Evolutionary conservation across 495 filamentous ascomycete genomes (phyloP).

Genomic region (Aspergillus nidulans): DNA sequence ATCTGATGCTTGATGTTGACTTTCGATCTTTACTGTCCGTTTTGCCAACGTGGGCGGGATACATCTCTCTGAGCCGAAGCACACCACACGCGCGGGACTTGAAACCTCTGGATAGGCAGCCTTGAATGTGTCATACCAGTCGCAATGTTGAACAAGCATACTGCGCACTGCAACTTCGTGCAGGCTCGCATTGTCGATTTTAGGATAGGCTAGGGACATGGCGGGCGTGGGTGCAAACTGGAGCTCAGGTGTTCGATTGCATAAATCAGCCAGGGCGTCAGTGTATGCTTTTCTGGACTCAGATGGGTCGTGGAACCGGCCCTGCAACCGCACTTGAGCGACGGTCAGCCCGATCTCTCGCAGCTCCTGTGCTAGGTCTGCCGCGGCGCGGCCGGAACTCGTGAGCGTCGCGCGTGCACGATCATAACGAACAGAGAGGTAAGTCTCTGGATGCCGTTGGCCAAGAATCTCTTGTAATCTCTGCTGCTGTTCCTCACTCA

Average conservation of each 20-base stretch:
- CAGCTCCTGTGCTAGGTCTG: not conserved
- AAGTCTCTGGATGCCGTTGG: constrained; percentile 26
- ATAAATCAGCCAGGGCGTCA: not conserved
- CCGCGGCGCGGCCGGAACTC: not conserved
- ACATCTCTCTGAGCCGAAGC: constrained; percentile 37
- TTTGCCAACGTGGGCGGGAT: constrained; percentile 28
- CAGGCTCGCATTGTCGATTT: constrained; percentile 15
- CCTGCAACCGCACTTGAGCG: constrained; percentile 1
- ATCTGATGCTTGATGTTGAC: not conserved
- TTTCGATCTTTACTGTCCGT: not conserved
- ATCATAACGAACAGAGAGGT: constrained; percentile 43
- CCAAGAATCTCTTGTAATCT: not conserved
- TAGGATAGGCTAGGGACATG: constrained; percentile 19
- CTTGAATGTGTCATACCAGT: constrained; percentile 35
- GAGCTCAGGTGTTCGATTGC: not conserved
- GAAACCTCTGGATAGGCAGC: constrained; percentile 10
- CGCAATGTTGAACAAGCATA: constrained; percentile 34
- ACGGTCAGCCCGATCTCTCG: not conserved
- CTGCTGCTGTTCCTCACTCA: not conserved
- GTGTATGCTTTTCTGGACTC: not conserved
- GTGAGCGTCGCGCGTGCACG: constrained; percentile 32
- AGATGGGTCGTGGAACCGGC: constrained; percentile 4
- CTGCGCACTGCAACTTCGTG: constrained; percentile 27
- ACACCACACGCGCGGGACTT: constrained; percentile 17
- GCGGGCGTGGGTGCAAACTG: constrained; percentile 15